These are phyloP conservation scores for Camellia oleifera DNA, from an alignment of 179 eudicot genomes.

Conservation along the genomic window DNA sequence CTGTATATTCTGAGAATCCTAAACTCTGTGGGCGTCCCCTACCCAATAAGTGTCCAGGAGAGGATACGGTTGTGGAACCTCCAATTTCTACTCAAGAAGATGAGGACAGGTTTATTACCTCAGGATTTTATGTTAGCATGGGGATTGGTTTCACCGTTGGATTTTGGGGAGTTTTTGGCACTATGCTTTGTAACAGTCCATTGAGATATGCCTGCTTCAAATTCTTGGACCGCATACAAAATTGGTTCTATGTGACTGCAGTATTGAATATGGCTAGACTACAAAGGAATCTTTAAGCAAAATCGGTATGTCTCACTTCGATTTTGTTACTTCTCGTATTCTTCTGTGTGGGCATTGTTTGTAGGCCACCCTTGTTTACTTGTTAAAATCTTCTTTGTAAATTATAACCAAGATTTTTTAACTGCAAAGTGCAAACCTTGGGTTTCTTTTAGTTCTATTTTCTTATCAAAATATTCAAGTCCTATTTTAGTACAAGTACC, in stretches of 20 bases:
- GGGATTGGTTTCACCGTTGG: neutral
- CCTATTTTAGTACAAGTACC: neutral
- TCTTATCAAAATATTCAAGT: neutral
- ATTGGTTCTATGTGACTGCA: neutral
- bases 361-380: too few relatives aligned
- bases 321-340: too few relatives aligned
- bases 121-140: neutral
- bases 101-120: neutral
- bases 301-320: neutral
- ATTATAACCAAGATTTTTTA: too few relatives aligned
- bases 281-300: neutral
- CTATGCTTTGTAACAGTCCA: neutral
- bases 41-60: neutral
- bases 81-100: neutral
- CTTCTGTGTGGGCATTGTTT: neutral
- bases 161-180: constrained; percentile 1
- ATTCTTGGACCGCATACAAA: neutral
- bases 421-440: too few relatives aligned
- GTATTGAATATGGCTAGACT: neutral
- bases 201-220: neutral
- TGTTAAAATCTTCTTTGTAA: too few relatives aligned
- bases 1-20: constrained; percentile 2
- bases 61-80: neutral
- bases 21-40: constrained; percentile 20
- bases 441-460: neutral